Evolutionary conservation across 257 asterid genomes (phyloP).

Genomic region (Jasminum sambac): DNA sequence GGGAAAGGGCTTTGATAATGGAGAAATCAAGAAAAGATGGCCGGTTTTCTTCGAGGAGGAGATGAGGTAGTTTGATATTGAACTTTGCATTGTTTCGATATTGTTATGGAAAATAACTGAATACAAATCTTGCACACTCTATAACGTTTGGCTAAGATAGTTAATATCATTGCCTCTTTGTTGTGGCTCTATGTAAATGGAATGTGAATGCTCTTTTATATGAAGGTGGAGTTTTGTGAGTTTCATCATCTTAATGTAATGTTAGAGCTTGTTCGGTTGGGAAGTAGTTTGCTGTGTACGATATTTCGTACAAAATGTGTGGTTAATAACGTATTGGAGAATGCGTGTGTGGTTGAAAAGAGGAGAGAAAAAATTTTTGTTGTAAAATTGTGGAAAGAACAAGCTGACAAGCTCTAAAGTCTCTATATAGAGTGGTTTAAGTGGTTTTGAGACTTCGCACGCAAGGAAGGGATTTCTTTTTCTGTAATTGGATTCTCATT

Average conservation of each 20-base stretch:
- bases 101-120: constrained; percentile 3
- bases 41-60: constrained; percentile 61
- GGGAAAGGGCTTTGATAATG: constrained; percentile 68
- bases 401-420: too few species aligned
- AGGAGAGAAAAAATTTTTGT: too few species aligned
- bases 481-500: neutral
- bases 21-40: constrained; percentile 53
- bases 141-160: neutral
- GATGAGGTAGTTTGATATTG: constrained; percentile 41
- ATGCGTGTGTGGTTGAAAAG: too few species aligned
- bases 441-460: neutral
- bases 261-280: too few species aligned
- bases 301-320: too few species aligned
- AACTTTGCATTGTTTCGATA: neutral
- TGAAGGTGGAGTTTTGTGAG: neutral
- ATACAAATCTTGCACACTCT: neutral
- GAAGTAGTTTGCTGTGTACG: too few species aligned
- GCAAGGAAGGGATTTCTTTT: neutral
- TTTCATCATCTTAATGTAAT: neutral
- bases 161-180: neutral
- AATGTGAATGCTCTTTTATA: neutral
- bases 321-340: too few species aligned
- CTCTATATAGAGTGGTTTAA: neutral
- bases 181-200: neutral
- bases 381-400: too few species aligned